Evolutionary conservation across 495 filamentous ascomycete genomes (phyloP), one percentile per base, ranked within the genome.

Genomic region (Echria macrotheca): DNA sequence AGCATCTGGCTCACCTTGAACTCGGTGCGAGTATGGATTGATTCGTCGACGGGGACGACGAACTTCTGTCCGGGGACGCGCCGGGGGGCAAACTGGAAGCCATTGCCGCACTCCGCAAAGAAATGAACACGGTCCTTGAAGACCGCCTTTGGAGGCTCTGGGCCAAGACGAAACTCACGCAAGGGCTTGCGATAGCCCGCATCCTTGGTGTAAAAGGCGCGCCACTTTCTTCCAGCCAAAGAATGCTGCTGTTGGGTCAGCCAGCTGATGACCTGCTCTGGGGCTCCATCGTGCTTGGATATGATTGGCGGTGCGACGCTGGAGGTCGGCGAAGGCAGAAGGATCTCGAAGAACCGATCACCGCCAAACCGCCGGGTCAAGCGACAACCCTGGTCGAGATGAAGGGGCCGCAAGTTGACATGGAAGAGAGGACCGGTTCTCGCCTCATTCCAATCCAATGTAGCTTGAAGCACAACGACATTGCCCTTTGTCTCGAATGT

Each of bases 281-380:
- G 8, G 6, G 59, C 56, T 9, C 53, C 47, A 10, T 56, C 47
- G 4, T 48, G 45, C 29, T 58, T 64, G 7, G 33, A n/a, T 19
- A 67, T 17, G 6, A 62, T 44, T 5, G 42, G 19, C 2, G 59
- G 52, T 1, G 56, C 51, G 5, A 31, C 46, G 5, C 4, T 35
- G 1, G 25, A 37, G 2, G 56, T 58, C 0, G 57, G 58, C 1
- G 67, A 64, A 7, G 72, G 68, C 19, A 73, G 51, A 5, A 68
- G 51, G 4, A 76, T 50, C 19, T 76, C 71, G 28, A 76, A 54
- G 28, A 74, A 74, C 7, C 71, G 64, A 37, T 76, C 72, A 4
- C 68, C 54, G 4, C 71, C 72, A 45, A 76, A 74, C n/a, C 65
- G 66, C 37, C 72, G 58, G n/a, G 59, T 62, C 10, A 76, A 57